These are phyloP conservation scores for Inonotus hispidus DNA, from an alignment of 1,284 basidiomycete species.

Conservation along the genomic window DNA sequence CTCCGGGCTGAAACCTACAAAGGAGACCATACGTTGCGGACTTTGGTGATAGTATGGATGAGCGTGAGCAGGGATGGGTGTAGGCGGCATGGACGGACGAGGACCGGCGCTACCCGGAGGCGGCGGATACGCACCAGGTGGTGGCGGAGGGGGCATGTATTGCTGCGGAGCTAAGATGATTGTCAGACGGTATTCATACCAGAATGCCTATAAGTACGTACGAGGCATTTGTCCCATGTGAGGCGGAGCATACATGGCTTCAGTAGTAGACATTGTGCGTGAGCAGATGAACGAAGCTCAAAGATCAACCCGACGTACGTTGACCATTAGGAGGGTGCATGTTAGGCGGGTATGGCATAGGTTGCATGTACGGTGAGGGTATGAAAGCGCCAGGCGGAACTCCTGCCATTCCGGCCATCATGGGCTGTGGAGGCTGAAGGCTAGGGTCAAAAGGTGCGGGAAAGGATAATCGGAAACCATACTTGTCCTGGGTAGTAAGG, in stretches of 20 bases:
- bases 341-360: constrained; percentile 69
- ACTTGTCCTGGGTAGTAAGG: constrained; percentile 72
- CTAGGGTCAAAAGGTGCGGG: constrained; percentile 10
- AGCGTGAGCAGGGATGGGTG: constrained; percentile 75
- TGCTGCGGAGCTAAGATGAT: constrained; percentile 47
- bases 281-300: neutral
- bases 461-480: constrained; percentile 9
- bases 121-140: constrained; percentile 54
- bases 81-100: constrained; percentile 79
- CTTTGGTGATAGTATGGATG: constrained; percentile 83
- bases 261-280: neutral
- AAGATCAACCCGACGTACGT: constrained; percentile 26
- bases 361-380: constrained; percentile 73
- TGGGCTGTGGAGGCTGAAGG: constrained; percentile 39
- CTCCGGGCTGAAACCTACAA: constrained; percentile 25
- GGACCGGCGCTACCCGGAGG: constrained; percentile 69
- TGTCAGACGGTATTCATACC: neutral
- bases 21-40: constrained; percentile 62
- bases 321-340: constrained; percentile 70
- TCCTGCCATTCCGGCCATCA: constrained; percentile 78
- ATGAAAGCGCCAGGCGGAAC: constrained; percentile 74
- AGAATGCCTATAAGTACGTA: constrained; percentile 34
- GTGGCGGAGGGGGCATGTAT: constrained; percentile 65
- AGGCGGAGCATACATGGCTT: constrained; percentile 75
- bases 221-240: constrained; percentile 80